phyloP scores from a whole-genome alignment of 495 filamentous ascomycete genomes.

The Daldinia grandis region DNA sequence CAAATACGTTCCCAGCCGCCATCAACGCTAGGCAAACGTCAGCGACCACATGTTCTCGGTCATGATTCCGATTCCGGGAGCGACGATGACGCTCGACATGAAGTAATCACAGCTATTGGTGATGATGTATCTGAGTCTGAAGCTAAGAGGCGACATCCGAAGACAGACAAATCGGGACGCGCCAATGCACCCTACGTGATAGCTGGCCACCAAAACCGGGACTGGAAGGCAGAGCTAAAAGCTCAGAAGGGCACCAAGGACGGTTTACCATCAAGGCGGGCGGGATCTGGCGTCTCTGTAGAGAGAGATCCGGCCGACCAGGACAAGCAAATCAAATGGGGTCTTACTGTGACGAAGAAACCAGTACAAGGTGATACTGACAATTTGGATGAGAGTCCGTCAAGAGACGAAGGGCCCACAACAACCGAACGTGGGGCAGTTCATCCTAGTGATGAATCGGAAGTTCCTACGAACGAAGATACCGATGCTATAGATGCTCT shows the following conservation, averaged over 20 bases:
- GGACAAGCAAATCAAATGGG: slow-evolving; percentile 53
- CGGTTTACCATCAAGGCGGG: slow-evolving; percentile 62
- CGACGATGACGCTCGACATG: slow-evolving; percentile 45
- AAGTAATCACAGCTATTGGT: slow-evolving; percentile 53
- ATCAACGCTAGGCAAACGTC: slow-evolving; percentile 49
- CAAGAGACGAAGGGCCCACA: slow-evolving; percentile 36
- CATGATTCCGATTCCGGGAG: slow-evolving; percentile 48
- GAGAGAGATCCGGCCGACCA: slow-evolving; percentile 52
- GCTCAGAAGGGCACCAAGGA: slow-evolving; percentile 57
- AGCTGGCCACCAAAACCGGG: slow-evolving; percentile 69
- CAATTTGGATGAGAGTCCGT: slow-evolving; percentile 29
- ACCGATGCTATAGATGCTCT: slow-evolving; percentile 84
- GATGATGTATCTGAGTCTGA: slow-evolving; percentile 39
- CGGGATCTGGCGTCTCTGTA: slow-evolving; percentile 45
- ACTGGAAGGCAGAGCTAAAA: slow-evolving; percentile 73
- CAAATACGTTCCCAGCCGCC: slow-evolving; percentile 43
- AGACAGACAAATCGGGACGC: slow-evolving; percentile 28
- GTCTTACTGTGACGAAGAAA: slow-evolving; percentile 54
- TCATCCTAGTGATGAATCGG: slow-evolving; percentile 39
- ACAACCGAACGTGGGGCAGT: slow-evolving; percentile 40
- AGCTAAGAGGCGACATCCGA: slow-evolving; percentile 25
- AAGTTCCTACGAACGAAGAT: slow-evolving; percentile 64
- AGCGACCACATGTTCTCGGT: slow-evolving; percentile 46
- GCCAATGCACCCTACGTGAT: slow-evolving; percentile 68
- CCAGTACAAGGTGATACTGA: slow-evolving; percentile 15